phyloP scores from a whole-genome alignment of 2,329 filamentous ascomycete species.

The Beauveria scarabaeidicola region DNA sequence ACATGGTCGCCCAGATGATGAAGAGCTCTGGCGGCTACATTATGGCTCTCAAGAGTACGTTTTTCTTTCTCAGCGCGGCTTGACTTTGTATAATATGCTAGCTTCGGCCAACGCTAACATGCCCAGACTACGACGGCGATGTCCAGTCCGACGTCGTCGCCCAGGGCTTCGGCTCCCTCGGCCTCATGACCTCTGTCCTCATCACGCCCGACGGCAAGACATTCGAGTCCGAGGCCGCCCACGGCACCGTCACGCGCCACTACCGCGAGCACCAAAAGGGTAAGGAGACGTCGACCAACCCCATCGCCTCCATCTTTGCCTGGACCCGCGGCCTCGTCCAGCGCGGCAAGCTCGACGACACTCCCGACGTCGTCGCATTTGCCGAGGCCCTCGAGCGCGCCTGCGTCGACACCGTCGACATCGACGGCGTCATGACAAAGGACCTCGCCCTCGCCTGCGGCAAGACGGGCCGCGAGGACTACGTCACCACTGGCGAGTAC shows the following conservation, averaged over 20 bases:
- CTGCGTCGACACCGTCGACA: conserved; percentile 87
- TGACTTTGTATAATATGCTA: too few species aligned
- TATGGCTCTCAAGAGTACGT: conserved; percentile 94
- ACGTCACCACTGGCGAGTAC: conserved; percentile 89
- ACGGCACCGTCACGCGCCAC: conserved; percentile 96
- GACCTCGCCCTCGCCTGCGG: conserved; percentile 93
- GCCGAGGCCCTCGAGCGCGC: conserved; percentile 88
- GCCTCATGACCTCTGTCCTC: conserved; percentile 96
- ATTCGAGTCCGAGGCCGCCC: conserved; percentile 94
- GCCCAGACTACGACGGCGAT: conserved; percentile 90
- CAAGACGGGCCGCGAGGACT: conserved; percentile 73
- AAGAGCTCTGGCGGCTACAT: conserved; percentile 95
- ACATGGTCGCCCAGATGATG: conserved; percentile 99
- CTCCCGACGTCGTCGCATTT: conserved; percentile 85
- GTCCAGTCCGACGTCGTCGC: conserved; percentile 98
- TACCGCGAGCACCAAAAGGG: conserved; percentile 99
- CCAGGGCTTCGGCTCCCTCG: conserved; percentile 94
- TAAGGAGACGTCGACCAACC: conserved; percentile 94
- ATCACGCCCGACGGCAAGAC: conserved; percentile 95
- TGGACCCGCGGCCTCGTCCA: conserved; percentile 94
- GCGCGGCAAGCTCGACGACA: conserved; percentile 85
- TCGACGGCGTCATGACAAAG: conserved; percentile 98
- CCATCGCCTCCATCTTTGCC: conserved; percentile 97
- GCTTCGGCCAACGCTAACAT: conserved; percentile 3
- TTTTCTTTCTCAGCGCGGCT: conserved; percentile 4